Evolutionary conservation across 2,329 filamentous ascomycete genomes (phyloP).

Genomic region (Botrytis cinerea): DNA sequence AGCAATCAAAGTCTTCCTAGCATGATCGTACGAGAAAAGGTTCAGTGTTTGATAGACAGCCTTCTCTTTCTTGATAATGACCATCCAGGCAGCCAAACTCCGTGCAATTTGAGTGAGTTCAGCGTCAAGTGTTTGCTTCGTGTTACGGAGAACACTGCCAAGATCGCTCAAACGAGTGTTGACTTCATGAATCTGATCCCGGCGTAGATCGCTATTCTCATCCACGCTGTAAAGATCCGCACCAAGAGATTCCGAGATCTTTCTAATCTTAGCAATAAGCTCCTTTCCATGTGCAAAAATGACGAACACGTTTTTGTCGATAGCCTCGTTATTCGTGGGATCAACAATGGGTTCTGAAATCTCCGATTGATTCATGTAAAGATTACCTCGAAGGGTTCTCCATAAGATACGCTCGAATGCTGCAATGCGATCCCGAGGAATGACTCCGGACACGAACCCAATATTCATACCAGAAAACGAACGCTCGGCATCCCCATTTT

Average conservation of each 20-base stretch:
- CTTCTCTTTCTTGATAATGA: slow-evolving; percentile 97
- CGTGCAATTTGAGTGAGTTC: slow-evolving; percentile 93
- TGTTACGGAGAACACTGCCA: slow-evolving; percentile 89
- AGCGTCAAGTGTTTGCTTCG: slow-evolving; percentile 88
- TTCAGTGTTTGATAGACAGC: slow-evolving; percentile 95
- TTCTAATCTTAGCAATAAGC: slow-evolving; percentile 97
- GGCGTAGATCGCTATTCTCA: slow-evolving; percentile 91
- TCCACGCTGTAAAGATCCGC: slow-evolving; percentile 96
- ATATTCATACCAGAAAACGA: slow-evolving; percentile 99
- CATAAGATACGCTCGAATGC: slow-evolving; percentile 97
- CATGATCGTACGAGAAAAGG: slow-evolving; percentile 93
- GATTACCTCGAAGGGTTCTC: slow-evolving; percentile 93
- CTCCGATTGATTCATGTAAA: slow-evolving; percentile 99
- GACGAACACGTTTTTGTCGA: slow-evolving; percentile 98
- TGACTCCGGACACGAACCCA: slow-evolving; percentile 95
- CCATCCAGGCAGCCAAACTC: slow-evolving; percentile 93
- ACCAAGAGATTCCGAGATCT: slow-evolving; percentile 96
- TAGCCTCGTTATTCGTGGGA: slow-evolving; percentile 85
- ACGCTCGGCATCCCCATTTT: slow-evolving; percentile 63
- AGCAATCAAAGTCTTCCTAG: slow-evolving; percentile 92
- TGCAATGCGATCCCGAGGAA: slow-evolving; percentile 86
- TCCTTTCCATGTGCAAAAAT: slow-evolving; percentile 99
- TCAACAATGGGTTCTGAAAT: slow-evolving; percentile 92
- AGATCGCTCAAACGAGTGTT: slow-evolving; percentile 91
- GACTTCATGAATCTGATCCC: slow-evolving; percentile 96